A percentile compares a stretch with the other conserved stretches of the same genome.
phyloP scores from a whole-genome alignment of 441 rosid genomes.

The Croton setiger region DNA sequence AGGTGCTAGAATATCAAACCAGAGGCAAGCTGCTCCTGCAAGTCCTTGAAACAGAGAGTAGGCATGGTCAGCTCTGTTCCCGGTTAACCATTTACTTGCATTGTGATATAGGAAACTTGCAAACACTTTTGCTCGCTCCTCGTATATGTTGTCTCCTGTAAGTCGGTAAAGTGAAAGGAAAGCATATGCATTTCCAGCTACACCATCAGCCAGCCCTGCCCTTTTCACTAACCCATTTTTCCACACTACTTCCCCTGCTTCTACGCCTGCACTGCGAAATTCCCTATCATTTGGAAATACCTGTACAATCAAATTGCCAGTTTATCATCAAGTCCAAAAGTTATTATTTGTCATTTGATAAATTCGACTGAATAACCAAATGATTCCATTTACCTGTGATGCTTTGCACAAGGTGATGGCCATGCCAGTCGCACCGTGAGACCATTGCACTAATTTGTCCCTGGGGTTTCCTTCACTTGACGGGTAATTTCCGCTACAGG shows the following conservation, averaged over 20 bases:
- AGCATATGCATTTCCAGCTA: constrained; percentile 70
- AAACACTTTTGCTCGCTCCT: constrained; percentile 71
- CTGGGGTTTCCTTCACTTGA: constrained; percentile 87
- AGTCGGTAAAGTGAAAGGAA: constrained; percentile 70
- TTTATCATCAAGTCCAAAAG: not conserved
- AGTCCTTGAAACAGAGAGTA: constrained; percentile 71
- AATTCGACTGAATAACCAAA: not conserved
- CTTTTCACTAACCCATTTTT: constrained; percentile 73
- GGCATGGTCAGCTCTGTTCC: constrained; percentile 25
- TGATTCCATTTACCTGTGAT: constrained; percentile 42
- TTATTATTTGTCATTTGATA: no score
- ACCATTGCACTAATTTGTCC: constrained; percentile 82
- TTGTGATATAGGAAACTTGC: constrained; percentile 60
- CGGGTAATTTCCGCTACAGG: constrained; percentile 73
- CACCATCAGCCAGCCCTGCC: constrained; percentile 73
- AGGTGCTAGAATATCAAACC: constrained; percentile 56
- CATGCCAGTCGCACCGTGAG: constrained; percentile 77
- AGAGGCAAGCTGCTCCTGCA: constrained; percentile 64
- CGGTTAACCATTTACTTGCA: constrained; percentile 26
- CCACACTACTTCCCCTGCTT: constrained; percentile 96
- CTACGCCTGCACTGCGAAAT: constrained; percentile 71
- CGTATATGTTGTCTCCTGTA: constrained; percentile 65
- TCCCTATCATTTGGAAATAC: constrained; percentile 60
- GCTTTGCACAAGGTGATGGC: constrained; percentile 73
- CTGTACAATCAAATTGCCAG: constrained; percentile 18